A percentile compares a stretch with the other conserved stretches of the same genome.
Conservation (phyloP, 805 yeast genomes). For the Wickerhamomyces subpelliculosus region DNA sequence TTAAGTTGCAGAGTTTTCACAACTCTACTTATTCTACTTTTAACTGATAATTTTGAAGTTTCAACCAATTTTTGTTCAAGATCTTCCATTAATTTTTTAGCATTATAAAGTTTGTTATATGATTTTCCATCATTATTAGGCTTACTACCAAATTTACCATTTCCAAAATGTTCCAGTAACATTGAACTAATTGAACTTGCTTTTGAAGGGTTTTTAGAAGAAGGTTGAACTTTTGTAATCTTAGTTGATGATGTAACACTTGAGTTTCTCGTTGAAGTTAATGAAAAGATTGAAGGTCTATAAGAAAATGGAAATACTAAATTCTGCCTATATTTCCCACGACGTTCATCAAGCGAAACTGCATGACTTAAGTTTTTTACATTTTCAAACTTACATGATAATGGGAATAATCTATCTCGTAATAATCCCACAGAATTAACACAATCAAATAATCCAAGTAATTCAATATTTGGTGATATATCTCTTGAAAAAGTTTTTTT, state of each 20-base stretch:
- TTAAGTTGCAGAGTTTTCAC: no score
- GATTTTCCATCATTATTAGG: neutral
- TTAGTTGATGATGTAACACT: neutral
- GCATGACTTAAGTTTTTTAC: conserved; percentile 63
- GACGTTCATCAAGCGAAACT: conserved; percentile 57
- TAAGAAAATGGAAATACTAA: conserved; percentile 40
- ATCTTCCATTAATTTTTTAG: conserved; percentile 9
- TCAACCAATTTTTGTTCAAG: conserved; percentile 5
- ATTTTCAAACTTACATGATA: conserved; percentile 39
- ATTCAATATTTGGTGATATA: conserved; percentile 36
- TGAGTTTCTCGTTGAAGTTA: conserved; percentile 6
- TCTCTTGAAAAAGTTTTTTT: conserved; percentile 44
- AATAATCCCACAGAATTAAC: conserved; percentile 60
- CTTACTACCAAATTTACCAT: conserved; percentile 1
- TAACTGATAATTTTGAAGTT: neutral
- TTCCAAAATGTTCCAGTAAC: neutral
- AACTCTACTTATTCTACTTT: no score
- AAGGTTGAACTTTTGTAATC: neutral
- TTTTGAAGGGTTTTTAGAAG: neutral
- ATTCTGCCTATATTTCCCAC: conserved; percentile 56
- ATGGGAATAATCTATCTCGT: conserved; percentile 53
- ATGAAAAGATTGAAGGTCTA: conserved; percentile 22
- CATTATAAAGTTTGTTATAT: conserved; percentile 1
- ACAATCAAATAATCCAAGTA: conserved; percentile 66
- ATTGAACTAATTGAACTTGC: neutral